Base-by-base conservation (phyloP, 108 stramenopile species). In the Nannochloropsis salina region DNA sequence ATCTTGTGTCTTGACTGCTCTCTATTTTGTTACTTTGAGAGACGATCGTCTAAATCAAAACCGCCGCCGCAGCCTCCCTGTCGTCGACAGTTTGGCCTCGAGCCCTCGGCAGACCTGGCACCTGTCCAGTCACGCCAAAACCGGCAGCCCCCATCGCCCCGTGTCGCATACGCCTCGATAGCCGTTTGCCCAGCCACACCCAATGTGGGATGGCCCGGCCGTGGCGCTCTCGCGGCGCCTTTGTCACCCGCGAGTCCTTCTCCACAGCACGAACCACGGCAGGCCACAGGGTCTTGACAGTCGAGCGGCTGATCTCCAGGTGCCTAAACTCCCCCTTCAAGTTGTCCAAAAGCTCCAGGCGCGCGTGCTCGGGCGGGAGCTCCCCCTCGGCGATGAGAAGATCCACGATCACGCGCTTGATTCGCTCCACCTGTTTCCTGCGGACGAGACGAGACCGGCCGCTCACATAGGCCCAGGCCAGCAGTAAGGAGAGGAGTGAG, bases 211-310 rank as follows among this genome's bases (percentile, higher is more conserved):
- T 74, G 2, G 61, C 61, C 3, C 61, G 61, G n/a, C 61, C 61
- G 15, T 74, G 15, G 20, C 15, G 15, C n/a, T 74, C 61, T n/a
- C 3, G 15, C 15, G 61, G 61, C 61, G 61, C 61, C 61, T 15
- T 74, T 15, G 20, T 74, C n/a, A 74, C 61, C 61, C 61, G 61
- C 61, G 61, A n/a, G 61, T 74, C 61, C 2, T 8, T 74, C 61
- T 74, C 61, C 61, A 74, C 61, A 15, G 61, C 61, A 15, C 61
- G 61, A 15, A 74, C 61, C 61, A 74, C 61, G 20, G 61, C 61
- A 74, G 61, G 61, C 61, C 61, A 74, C 61, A 74, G 8, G 61
- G n/a, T 74, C 61, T 74, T 74, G 61, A 74, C 20, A n/a, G 20
- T 74, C n/a, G 61, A 74, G 15, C n/a, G 15, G n/a, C 2, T 74